Conservation (phyloP, 106 monocot species). For the Xerophyta viscosa region DNA sequence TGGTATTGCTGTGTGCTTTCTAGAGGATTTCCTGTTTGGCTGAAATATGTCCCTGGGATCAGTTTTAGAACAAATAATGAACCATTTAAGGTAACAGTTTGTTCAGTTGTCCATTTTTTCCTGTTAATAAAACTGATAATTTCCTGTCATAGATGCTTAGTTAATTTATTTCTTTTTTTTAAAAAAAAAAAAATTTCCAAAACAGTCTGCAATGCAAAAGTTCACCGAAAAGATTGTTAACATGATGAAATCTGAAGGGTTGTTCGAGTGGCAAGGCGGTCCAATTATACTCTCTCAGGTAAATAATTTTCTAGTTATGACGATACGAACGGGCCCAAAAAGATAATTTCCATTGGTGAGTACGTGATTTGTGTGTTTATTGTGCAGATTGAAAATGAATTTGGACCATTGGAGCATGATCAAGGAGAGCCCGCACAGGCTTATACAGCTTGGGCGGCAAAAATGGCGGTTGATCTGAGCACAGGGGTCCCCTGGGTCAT, state of each 20-base stretch:
- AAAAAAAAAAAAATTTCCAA: too few relatives aligned
- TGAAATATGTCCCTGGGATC: conserved; percentile 79
- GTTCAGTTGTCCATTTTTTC: too few relatives aligned
- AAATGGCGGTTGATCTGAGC: conserved; percentile 69
- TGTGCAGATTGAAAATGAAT: conserved; percentile 88
- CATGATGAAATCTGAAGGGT: conserved; percentile 83
- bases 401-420: conserved; percentile 66
- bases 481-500: conserved; percentile 95
- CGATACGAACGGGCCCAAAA: too few relatives aligned
- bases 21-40: conserved; percentile 93
- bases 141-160: too few relatives aligned
- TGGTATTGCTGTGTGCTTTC: conserved; percentile 7
- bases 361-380: too few relatives aligned
- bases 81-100: conserved; percentile 98
- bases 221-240: conserved; percentile 79
- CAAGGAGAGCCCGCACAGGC: conserved; percentile 51
- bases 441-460: conserved; percentile 74
- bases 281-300: conserved; percentile 94
- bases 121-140: too few relatives aligned
- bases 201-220: conserved; percentile 69
- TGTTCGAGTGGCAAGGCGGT: conserved; percentile 83
- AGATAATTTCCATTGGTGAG: too few relatives aligned
- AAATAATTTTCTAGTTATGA: too few relatives aligned
- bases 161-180: too few relatives aligned
- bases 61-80: conserved; percentile 85